These are phyloP conservation scores for Isoetes engelmannii DNA, from an alignment of 83 land plant genomes.

Conservation along the genomic window DNA sequence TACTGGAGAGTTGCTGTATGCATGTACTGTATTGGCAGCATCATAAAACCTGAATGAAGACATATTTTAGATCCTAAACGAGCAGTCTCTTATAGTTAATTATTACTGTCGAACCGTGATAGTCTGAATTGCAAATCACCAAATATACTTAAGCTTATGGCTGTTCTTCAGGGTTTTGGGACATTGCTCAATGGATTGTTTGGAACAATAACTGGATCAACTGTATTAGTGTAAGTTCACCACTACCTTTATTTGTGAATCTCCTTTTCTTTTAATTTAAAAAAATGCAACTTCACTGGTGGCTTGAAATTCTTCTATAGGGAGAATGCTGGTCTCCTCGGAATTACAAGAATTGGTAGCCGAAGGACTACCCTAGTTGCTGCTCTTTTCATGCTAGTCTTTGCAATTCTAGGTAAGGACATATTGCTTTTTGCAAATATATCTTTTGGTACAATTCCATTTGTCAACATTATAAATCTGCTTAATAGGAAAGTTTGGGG, in stretches of 20 bases:
- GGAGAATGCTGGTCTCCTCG: slow-evolving; percentile 88
- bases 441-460: neutral
- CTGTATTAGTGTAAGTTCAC: slow-evolving; percentile 80
- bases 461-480: too few relatives aligned
- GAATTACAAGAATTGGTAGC: slow-evolving; percentile 77
- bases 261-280: neutral
- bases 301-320: slow-evolving; percentile 23
- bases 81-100: too few relatives aligned
- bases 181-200: slow-evolving; percentile 78
- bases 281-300: neutral
- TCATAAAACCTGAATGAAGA: too few relatives aligned
- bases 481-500: slow-evolving; percentile 89
- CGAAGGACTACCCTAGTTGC: slow-evolving; percentile 63
- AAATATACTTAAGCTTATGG: neutral
- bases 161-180: slow-evolving; percentile 65
- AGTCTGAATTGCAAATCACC: too few relatives aligned
- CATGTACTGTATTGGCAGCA: too few relatives aligned
- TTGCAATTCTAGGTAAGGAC: slow-evolving; percentile 57
- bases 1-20: too few relatives aligned
- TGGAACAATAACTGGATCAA: slow-evolving; percentile 77
- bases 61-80: too few relatives aligned
- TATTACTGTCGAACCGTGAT: too few relatives aligned
- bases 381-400: slow-evolving; percentile 82
- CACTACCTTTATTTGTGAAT: neutral
- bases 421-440: neutral